Percentiles rank a stretch among this genome's conserved stretches.
These are phyloP conservation scores for Dillenia suffruticosa DNA, from an alignment of 164 flowering plant genomes.

Conservation along the genomic window DNA sequence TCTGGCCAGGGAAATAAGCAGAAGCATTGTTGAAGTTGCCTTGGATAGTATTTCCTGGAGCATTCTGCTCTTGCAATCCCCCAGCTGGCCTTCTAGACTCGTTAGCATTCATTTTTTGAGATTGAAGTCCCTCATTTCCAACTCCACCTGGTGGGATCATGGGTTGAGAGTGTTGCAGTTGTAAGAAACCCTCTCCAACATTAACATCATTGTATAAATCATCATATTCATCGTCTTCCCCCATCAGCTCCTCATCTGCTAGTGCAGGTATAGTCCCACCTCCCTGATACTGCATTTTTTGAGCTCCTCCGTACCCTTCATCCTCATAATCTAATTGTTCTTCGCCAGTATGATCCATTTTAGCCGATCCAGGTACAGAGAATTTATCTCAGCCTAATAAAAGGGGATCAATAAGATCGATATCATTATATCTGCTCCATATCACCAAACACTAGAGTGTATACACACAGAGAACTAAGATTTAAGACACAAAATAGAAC, in stretches of 20 bases:
- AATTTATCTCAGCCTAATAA: not conserved
- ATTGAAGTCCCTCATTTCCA: conserved; percentile 36
- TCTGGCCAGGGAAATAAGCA: conserved; percentile 31
- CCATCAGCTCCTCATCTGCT: conserved; percentile 63
- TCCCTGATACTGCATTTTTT: conserved; percentile 62
- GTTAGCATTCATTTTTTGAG: conserved; percentile 31
- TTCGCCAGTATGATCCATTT: conserved; percentile 59
- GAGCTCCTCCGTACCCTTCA: conserved; percentile 63
- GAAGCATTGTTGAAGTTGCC: conserved; percentile 30
- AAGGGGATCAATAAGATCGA: too few species aligned
- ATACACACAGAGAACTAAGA: too few species aligned
- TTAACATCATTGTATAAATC: conserved; percentile 73
- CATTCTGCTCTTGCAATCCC: conserved; percentile 21
- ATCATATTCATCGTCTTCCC: conserved; percentile 71
- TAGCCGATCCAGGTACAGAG: conserved; percentile 1
- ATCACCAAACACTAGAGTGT: too few species aligned
- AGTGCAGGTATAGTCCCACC: conserved; percentile 75
- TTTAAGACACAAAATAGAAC: too few species aligned
- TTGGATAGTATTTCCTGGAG: conserved; percentile 35
- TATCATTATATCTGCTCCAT: too few species aligned
- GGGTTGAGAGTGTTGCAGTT: conserved; percentile 48
- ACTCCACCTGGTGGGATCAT: conserved; percentile 23
- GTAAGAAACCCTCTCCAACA: conserved; percentile 64
- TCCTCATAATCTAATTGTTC: conserved; percentile 79
- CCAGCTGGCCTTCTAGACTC: conserved; percentile 30